phyloP scores from a whole-genome alignment of 2,329 filamentous ascomycete genomes.

The Pseudogymnoascus sp. region DNA sequence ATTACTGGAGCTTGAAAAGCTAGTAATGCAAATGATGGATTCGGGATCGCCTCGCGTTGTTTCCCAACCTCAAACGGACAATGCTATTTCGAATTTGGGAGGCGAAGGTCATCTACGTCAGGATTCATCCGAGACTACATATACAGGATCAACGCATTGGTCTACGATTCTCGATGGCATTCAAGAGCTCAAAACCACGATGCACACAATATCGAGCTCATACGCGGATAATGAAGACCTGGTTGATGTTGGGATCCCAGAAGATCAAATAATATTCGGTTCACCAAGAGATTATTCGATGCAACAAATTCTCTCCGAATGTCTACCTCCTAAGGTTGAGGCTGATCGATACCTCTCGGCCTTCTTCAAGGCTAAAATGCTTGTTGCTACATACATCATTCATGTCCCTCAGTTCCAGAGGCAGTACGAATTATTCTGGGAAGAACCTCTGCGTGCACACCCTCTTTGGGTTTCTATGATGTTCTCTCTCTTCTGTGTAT shows the following conservation, averaged over 20 bases:
- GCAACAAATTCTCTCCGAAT: slow-evolving; percentile 15
- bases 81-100: not conserved
- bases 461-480: slow-evolving; percentile 23
- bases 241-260: not conserved
- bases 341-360: slow-evolving; percentile 17
- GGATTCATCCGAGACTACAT: not conserved
- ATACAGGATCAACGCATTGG: slow-evolving; percentile 20
- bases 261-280: slow-evolving; percentile 17
- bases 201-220: not conserved
- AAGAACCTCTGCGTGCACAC: slow-evolving; percentile 9
- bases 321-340: slow-evolving; percentile 17
- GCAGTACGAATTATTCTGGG: slow-evolving; percentile 21
- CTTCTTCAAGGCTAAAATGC: slow-evolving; percentile 17
- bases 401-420: slow-evolving; percentile 20
- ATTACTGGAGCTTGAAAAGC: slow-evolving; percentile 15
- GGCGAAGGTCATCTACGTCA: not conserved
- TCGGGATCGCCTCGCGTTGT: not conserved
- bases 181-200: slow-evolving; percentile 15
- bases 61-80: not conserved
- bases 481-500: slow-evolving; percentile 19
- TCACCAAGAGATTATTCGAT: slow-evolving; percentile 11
- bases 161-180: slow-evolving; percentile 21
- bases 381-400: slow-evolving; percentile 16
- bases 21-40: slow-evolving; percentile 16
- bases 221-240: not conserved